Evolutionary conservation across 306 rosid genomes (phyloP).

Genomic region (Cicer cuneatum): DNA sequence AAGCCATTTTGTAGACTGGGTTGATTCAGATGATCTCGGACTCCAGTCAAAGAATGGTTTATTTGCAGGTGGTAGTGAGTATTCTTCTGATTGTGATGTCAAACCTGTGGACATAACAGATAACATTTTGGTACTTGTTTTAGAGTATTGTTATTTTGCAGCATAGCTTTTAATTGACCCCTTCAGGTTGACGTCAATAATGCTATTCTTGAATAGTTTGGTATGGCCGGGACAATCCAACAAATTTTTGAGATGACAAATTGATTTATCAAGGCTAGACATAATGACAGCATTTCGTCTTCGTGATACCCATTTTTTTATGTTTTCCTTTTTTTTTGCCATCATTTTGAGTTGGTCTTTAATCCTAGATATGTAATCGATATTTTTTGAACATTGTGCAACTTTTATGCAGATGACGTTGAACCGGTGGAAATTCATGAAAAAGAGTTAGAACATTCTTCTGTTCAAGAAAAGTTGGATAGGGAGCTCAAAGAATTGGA

Average conservation of each 20-base stretch:
- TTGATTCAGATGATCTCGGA: conserved; percentile 66
- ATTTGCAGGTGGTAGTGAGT: conserved; percentile 66
- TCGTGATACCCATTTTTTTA: background rate
- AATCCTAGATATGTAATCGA: background rate
- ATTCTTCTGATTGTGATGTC: conserved; percentile 67
- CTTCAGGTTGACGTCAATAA: background rate
- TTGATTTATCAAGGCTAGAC: conserved; percentile 28
- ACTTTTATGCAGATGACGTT: conserved; percentile 58
- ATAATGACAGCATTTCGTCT: background rate
- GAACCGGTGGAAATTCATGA: conserved; percentile 58
- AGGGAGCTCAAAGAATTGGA: conserved; percentile 92
- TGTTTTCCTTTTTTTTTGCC: conserved; percentile 2
- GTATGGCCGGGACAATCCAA: background rate
- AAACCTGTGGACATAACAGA: conserved; percentile 73
- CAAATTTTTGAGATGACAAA: conserved; percentile 4
- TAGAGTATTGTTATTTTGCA: background rate
- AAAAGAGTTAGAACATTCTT: conserved; percentile 90
- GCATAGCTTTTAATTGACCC: conserved; percentile 20
- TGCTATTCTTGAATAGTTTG: conserved; percentile 25
- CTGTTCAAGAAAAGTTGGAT: conserved; percentile 87
- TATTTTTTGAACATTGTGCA: background rate
- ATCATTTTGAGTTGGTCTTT: background rate
- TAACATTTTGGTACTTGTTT: conserved; percentile 37
- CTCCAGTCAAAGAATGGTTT: conserved; percentile 58
- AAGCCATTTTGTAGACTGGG: conserved; percentile 59